A percentile compares a stretch with the other conserved stretches of the same genome.
Evolutionary conservation across 1,139 yeast genomes (phyloP).

Genomic region (Candida neerlandica): DNA sequence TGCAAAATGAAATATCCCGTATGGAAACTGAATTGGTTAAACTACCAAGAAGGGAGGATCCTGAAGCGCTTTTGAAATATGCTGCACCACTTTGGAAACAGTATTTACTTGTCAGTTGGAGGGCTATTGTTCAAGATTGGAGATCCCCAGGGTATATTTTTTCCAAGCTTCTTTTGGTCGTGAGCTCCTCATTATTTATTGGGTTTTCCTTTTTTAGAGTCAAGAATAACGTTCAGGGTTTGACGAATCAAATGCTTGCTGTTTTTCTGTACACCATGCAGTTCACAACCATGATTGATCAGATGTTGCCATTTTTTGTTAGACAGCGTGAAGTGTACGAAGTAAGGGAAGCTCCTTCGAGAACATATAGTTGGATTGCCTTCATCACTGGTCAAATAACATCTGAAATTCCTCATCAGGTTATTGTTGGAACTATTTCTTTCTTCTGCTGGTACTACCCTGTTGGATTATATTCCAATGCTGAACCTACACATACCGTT

Average conservation of each 20-base stretch:
- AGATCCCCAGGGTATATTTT: slow-evolving; percentile 44
- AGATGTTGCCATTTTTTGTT: slow-evolving; percentile 36
- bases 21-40: slow-evolving; percentile 35
- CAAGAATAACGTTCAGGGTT: slow-evolving; percentile 35
- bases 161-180: slow-evolving; percentile 38
- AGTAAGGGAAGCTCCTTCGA: slow-evolving; percentile 35
- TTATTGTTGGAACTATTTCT: slow-evolving; percentile 61
- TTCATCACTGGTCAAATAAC: slow-evolving; percentile 61
- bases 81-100: slow-evolving; percentile 28
- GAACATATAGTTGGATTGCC: slow-evolving; percentile 29
- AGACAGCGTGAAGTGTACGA: slow-evolving; percentile 36
- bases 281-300: slow-evolving; percentile 56
- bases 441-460: slow-evolving; percentile 83
- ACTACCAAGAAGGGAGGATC: slow-evolving; percentile 24
- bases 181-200: slow-evolving; percentile 43
- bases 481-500: slow-evolving; percentile 32
- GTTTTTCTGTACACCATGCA: slow-evolving; percentile 54
- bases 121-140: slow-evolving; percentile 41
- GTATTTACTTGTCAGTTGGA: slow-evolving; percentile 23
- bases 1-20: slow-evolving; percentile 24
- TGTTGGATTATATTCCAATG: slow-evolving; percentile 64
- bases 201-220: slow-evolving; percentile 47
- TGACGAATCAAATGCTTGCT: slow-evolving; percentile 51
- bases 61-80: slow-evolving; percentile 23
- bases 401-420: slow-evolving; percentile 76